Evolutionary conservation across 2,329 filamentous ascomycete species (phyloP).

Genomic region (Pseudopithomyces maydicus): DNA sequence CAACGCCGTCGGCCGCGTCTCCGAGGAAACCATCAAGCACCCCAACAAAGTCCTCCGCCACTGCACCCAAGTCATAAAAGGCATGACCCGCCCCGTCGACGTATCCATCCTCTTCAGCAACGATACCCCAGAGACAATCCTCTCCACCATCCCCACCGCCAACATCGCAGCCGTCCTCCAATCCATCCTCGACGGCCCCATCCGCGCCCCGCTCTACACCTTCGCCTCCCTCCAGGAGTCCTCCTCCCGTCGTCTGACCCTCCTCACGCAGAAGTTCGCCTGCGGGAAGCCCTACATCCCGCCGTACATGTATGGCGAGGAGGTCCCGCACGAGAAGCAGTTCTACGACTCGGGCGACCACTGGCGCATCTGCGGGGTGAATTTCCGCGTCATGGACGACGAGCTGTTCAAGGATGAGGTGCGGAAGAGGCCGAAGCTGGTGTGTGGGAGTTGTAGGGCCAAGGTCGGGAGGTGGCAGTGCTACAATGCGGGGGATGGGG

Average conservation of each 20-base stretch:
- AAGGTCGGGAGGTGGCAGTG: not conserved
- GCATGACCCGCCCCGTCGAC: conserved; percentile 1
- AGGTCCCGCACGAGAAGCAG: conserved; percentile 28
- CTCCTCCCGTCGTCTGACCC: conserved; percentile 23
- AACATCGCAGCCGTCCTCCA: conserved; percentile 18
- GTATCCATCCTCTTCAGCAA: conserved; percentile 6
- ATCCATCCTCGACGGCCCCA: conserved; percentile 21
- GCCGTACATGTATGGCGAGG: conserved; percentile 43
- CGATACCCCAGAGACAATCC: not conserved
- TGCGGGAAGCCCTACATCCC: conserved; percentile 30
- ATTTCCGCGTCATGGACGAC: conserved; percentile 32
- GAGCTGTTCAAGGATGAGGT: conserved; percentile 22
- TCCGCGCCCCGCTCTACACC: conserved; percentile 30
- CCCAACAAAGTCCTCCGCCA: conserved; percentile 21
- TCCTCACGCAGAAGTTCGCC: conserved; percentile 30
- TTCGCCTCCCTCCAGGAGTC: conserved; percentile 29
- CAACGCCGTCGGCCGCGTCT: conserved; percentile 14
- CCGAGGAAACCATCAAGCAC: conserved; percentile 11
- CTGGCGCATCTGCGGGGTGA: conserved; percentile 32
- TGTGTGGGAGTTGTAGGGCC: not conserved
- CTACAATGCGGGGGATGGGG: conserved; percentile 8
- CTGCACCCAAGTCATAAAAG: conserved; percentile 5
- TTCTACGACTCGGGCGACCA: conserved; percentile 37
- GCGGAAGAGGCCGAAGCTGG: conserved; percentile 3
- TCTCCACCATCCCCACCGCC: conserved; percentile 12